Conservation (phyloP, 1,284 basidiomycete species). For the Rhodotorula sp. region DNA sequence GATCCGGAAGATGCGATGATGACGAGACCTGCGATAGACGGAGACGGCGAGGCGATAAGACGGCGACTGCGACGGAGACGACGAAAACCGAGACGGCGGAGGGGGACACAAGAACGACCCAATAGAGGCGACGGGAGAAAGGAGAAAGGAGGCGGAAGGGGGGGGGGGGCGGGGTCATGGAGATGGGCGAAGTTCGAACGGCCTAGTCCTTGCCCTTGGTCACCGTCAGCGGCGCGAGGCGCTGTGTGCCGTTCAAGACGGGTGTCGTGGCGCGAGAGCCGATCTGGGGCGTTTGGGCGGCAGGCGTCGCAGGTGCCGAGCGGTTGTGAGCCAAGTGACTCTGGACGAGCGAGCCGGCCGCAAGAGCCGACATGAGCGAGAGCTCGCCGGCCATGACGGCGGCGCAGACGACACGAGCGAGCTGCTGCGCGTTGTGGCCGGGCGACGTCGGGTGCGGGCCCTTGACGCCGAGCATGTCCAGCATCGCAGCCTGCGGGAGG, state of each 20-base stretch:
- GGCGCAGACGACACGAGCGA: slow-evolving; percentile 81
- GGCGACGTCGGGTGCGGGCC: slow-evolving; percentile 80
- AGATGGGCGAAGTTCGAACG: not conserved
- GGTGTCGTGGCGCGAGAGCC: slow-evolving; percentile 3
- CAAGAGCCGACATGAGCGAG: slow-evolving; percentile 80
- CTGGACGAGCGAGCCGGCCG: slow-evolving; percentile 60
- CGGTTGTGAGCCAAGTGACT: slow-evolving; percentile 60
- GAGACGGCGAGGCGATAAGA: not conserved
- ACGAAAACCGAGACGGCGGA: not conserved
- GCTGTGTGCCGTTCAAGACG: not conserved
- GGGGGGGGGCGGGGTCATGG: not conserved
- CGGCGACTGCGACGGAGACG: not conserved
- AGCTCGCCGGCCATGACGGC: slow-evolving; percentile 89
- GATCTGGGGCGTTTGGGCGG: slow-evolving; percentile 6
- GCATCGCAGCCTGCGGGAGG: slow-evolving; percentile 79
- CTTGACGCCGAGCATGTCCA: slow-evolving; percentile 85
- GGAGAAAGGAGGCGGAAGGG: not conserved
- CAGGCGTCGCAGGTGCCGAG: slow-evolving; percentile 13
- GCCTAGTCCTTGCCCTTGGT: not conserved
- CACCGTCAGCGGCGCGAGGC: slow-evolving; percentile 4
- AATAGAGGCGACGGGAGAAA: not conserved
- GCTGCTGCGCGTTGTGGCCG: slow-evolving; percentile 78
- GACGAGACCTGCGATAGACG: not conserved
- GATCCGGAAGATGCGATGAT: too few relatives aligned
- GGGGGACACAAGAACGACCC: slow-evolving; percentile 4